phyloP scores from a whole-genome alignment of 805 yeast species.

The Suhomyces kilbournensis region DNA sequence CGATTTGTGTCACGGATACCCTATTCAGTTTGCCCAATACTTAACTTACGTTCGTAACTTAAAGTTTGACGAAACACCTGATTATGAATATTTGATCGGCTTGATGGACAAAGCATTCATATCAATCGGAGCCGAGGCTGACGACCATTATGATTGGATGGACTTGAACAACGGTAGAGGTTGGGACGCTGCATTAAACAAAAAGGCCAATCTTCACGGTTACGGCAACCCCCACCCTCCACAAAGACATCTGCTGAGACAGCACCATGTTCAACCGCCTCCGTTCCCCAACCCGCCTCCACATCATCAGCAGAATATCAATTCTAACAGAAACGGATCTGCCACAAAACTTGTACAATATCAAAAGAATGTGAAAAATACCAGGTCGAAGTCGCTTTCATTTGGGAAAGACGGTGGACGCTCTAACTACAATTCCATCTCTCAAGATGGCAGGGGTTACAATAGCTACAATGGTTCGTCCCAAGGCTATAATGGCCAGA shows the following conservation, averaged over 20 bases:
- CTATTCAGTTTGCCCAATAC: constrained; percentile 90
- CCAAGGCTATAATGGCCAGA: constrained; percentile 12
- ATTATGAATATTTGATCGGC: constrained; percentile 80
- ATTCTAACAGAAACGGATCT: constrained; percentile 2
- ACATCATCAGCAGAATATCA: neutral
- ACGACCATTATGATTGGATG: constrained; percentile 98
- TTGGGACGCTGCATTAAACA: constrained; percentile 87
- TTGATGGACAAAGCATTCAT: constrained; percentile 76
- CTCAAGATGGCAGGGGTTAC: constrained; percentile 16
- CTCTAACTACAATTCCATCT: constrained; percentile 18
- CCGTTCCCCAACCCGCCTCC: neutral
- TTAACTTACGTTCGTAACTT: constrained; percentile 83
- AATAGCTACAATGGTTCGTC: constrained; percentile 18
- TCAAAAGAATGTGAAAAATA: constrained; percentile 13
- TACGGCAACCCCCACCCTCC: constrained; percentile 93
- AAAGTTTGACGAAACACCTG: constrained; percentile 92
- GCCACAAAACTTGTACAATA: constrained; percentile 9
- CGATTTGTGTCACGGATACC: constrained; percentile 85
- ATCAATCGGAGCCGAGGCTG: constrained; percentile 60
- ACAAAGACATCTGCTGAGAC: constrained; percentile 17
- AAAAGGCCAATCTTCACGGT: constrained; percentile 92
- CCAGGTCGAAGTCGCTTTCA: constrained; percentile 13
- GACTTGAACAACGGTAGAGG: constrained; percentile 91
- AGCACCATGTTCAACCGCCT: constrained; percentile 17
- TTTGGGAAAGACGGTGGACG: constrained; percentile 10